Evolutionary conservation across 306 rosid genomes (phyloP).

Genomic region (Castanopsis chinensis): DNA sequence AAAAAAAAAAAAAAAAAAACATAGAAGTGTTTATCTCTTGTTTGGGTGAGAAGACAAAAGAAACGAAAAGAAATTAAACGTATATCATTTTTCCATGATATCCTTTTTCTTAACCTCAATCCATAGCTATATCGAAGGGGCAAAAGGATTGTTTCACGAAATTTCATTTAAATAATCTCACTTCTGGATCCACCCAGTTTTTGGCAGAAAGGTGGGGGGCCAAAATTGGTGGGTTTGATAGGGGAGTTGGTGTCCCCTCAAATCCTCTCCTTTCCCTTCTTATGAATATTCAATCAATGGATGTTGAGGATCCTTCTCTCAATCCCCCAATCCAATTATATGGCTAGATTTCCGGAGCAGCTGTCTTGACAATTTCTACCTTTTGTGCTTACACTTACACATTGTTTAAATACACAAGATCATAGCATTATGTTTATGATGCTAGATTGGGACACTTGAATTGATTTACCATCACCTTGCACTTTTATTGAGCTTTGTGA

Average conservation of each 20-base stretch:
- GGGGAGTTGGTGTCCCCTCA: background rate
- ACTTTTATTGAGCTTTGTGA: background rate
- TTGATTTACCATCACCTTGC: background rate
- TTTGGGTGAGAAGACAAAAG: background rate
- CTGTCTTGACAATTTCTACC: background rate
- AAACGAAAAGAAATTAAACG: background rate
- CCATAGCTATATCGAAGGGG: background rate
- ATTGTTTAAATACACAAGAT: no score
- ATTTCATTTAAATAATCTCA: background rate
- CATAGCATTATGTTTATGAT: no score
- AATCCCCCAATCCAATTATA: background rate
- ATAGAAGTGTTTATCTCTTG: background rate
- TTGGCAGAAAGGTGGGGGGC: background rate
- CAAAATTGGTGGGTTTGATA: background rate
- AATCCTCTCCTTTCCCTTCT: background rate
- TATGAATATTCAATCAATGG: background rate
- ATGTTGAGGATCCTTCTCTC: background rate
- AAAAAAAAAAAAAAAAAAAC: no score
- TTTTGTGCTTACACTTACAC: no score
- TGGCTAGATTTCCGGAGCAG: background rate
- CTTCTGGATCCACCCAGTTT: background rate
- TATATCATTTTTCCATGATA: background rate
- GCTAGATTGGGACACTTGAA: no score
- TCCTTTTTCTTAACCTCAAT: background rate
- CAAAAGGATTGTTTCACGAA: background rate